phyloP scores from a whole-genome alignment of 305 asterid species.

The Solanum hybrid region DNA sequence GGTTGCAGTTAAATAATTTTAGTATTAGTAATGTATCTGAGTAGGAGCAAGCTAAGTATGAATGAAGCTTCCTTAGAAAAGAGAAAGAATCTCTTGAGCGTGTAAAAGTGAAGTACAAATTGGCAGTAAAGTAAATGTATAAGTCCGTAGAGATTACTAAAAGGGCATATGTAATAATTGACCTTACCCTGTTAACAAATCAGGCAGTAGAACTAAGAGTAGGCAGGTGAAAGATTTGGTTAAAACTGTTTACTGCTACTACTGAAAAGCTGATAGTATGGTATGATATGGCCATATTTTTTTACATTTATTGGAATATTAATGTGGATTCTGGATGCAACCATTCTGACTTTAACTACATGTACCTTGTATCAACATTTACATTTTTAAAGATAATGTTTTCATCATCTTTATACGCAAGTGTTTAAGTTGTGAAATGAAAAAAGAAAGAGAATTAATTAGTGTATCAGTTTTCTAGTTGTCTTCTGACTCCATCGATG shows the following conservation, averaged over 20 bases:
- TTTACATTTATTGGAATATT: not conserved
- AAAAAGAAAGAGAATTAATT: not conserved
- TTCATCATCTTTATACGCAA: not conserved
- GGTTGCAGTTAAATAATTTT: not conserved
- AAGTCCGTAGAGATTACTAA: conserved; percentile 15
- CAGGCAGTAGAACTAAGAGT: conserved; percentile 15
- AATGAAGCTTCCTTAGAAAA: not conserved
- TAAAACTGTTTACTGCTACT: conserved; percentile 4
- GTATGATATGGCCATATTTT: conserved; percentile 3
- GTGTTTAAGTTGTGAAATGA: not conserved
- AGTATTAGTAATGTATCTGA: not conserved
- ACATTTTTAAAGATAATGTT: not conserved
- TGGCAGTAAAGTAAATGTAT: conserved; percentile 13
- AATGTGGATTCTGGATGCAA: conserved; percentile 4
- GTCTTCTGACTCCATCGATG: not conserved
- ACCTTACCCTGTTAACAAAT: conserved; percentile 17
- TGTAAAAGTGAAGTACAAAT: not conserved
- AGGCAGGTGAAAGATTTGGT: conserved; percentile 21
- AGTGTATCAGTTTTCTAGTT: not conserved
- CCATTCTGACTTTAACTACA: conserved; percentile 5
- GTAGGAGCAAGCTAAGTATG: not conserved
- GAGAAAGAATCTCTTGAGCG: conserved; percentile 17
- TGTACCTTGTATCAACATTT: conserved; percentile 14
- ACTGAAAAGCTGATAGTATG: conserved; percentile 11
- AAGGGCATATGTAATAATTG: conserved; percentile 10